Base-by-base conservation (phyloP, 2,329 filamentous ascomycete genomes). In the Beauveria pseudobassiana region DNA sequence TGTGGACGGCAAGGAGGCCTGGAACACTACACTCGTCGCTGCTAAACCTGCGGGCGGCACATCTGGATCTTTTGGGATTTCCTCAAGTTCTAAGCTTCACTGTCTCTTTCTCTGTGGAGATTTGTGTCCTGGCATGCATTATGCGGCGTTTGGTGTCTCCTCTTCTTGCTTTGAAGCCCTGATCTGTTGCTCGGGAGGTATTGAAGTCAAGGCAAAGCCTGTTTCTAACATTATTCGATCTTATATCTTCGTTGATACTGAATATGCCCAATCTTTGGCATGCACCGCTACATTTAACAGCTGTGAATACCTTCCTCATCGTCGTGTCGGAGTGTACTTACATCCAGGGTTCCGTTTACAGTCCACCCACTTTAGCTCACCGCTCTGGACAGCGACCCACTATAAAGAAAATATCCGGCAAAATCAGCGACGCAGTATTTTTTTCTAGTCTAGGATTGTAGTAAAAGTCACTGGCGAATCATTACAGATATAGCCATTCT, bases 1-100 rank as follows among this genome's bases (percentile, higher is more conserved):
- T 71, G 81, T 97, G 20, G 89, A 96, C 72, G 93, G 92, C 2
- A 76, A 83, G 49, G 87, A 93, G 71, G 81, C 80, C 1, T 98
- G 93, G 93, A 88, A 85, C 62, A 84, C 79, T 3, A 76, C 81
- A 0, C 68, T 85, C 2, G 68, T 85, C 14, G 78, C 80, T 0
- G 80, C 78, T 10, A 74, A 70, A 34, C 62, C 66, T n/a, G 61
- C 67, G 2, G 22, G 30, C 20, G 9, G 40, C 7, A 34, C 14
- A 6, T 55, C 61, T 14, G 68, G 70, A 2, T 78, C 79, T 0
- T 74, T 38, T 84, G 82, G 81, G 74, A 78, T 42, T 78, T 71
- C 65, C 66, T 79, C 48, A 71, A 67, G 54, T 64, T 68, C 53
- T 61, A 54, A n/a, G 2, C n/a, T 53, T 30, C 12, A 49, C 42